Percentiles rank a stretch among this genome's conserved stretches.
These are phyloP conservation scores for Penicillium angulare DNA, from an alignment of 495 filamentous ascomycete species.

Conservation along the genomic window DNA sequence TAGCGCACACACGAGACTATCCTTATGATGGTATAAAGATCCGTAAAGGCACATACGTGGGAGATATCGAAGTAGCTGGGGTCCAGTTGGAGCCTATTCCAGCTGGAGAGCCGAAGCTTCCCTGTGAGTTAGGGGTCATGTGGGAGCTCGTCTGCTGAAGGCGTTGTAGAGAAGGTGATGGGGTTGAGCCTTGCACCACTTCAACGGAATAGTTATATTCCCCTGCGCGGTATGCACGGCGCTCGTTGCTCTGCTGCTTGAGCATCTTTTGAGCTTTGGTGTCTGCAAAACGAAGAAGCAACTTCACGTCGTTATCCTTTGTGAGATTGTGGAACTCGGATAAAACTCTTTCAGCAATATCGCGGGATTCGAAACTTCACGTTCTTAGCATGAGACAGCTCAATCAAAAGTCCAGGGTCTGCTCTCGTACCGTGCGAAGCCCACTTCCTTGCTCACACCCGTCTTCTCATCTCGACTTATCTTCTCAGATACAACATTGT, in stretches of 20 bases:
- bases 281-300: conserved; percentile 95
- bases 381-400: neutral
- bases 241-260: conserved; percentile 89
- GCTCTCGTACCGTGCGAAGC: conserved; percentile 80
- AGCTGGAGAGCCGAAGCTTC: conserved; percentile 41
- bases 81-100: conserved; percentile 44
- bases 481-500: conserved; percentile 83
- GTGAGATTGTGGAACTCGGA: conserved; percentile 70
- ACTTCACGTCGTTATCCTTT: conserved; percentile 66
- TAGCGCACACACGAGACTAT: no score
- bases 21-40: no score
- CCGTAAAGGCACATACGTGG: conserved; percentile 38
- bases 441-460: conserved; percentile 92
- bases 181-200: conserved; percentile 43
- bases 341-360: conserved; percentile 84
- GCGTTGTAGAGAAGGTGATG: conserved; percentile 37
- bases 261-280: conserved; percentile 94
- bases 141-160: conserved; percentile 30
- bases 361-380: conserved; percentile 77
- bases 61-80: conserved; percentile 50
- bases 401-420: neutral
- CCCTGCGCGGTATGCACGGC: conserved; percentile 87
- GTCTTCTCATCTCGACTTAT: conserved; percentile 81
- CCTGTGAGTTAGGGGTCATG: conserved; percentile 39
- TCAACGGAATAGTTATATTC: conserved; percentile 77